Conservation (phyloP, 2,329 filamentous ascomycete genomes). For the Kalmusia sp. region DNA sequence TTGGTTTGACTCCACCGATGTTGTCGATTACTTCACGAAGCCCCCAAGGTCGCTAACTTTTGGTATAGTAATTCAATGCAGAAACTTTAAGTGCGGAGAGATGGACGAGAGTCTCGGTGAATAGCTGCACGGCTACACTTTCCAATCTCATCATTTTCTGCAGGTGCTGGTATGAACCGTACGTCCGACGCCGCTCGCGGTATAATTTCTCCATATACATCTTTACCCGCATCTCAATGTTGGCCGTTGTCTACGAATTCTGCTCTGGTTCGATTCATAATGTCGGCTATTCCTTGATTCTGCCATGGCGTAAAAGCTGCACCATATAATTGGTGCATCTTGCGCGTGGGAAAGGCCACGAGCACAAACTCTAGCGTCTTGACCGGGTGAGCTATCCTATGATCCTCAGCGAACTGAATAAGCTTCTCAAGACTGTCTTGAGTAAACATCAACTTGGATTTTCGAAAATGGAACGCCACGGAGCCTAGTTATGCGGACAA, state of each 20-base stretch:
- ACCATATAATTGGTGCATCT: not conserved
- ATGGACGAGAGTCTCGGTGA: constrained; percentile 9
- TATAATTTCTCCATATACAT: not conserved
- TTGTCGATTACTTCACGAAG: too few relatives aligned
- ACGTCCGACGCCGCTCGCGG: constrained; percentile 1
- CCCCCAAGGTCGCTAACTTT: not conserved
- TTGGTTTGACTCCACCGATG: not conserved
- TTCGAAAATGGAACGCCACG: not conserved
- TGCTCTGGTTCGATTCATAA: too few relatives aligned
- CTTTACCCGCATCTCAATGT: not conserved
- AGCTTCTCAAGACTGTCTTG: constrained; percentile 3
- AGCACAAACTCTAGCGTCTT: constrained; percentile 2
- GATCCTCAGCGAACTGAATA: not conserved
- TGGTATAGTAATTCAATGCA: not conserved
- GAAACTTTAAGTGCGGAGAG: constrained; percentile 11
- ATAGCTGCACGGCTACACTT: constrained; percentile 8
- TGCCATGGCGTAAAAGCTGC: too few relatives aligned
- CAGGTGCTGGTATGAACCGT: constrained; percentile 5
- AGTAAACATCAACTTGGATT: constrained; percentile 3
- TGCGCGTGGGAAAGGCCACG: not conserved
- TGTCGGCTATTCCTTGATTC: too few relatives aligned
- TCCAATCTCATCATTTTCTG: constrained; percentile 8
- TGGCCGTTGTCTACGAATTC: too few relatives aligned
- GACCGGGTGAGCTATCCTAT: not conserved
- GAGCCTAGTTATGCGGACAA: too few relatives aligned